Evolutionary conservation across 345 rosid genomes (phyloP).

Genomic region (Euphorbia tirucalli): DNA sequence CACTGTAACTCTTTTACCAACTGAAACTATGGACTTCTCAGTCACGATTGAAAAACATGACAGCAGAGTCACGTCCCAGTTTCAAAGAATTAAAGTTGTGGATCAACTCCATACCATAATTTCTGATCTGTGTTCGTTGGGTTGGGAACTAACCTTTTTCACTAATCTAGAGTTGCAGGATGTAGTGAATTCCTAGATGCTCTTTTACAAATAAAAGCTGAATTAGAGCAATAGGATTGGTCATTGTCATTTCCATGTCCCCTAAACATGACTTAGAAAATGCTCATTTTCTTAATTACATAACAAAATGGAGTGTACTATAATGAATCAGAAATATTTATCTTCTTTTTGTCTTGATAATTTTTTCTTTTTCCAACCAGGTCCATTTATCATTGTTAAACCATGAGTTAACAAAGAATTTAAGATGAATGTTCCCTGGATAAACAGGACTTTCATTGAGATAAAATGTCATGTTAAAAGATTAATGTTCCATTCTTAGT

Average conservation of each 20-base stretch:
- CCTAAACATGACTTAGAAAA: not conserved
- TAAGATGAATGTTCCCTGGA: constrained; percentile 1
- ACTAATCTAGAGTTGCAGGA: not conserved
- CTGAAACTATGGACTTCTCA: not conserved
- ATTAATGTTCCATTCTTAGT: constrained; percentile 7
- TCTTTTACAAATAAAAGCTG: not conserved
- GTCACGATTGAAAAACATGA: not conserved
- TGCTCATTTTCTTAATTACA: not conserved
- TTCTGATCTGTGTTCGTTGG: not conserved
- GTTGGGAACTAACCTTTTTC: not conserved
- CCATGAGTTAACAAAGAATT: not conserved
- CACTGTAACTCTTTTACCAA: not conserved
- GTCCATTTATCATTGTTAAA: not conserved
- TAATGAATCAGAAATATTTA: not conserved
- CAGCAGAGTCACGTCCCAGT: not conserved
- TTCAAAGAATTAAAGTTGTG: not conserved
- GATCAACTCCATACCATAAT: not conserved
- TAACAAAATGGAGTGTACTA: not conserved
- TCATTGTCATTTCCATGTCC: not conserved
- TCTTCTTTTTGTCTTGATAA: not conserved
- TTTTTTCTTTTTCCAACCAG: not conserved
- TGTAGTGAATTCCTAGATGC: not conserved
- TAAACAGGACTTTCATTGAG: constrained; percentile 6
- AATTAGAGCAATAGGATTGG: not conserved
- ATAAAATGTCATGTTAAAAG: constrained; percentile 12